Base-by-base conservation (phyloP, 2,329 filamentous ascomycete genomes). In the Ilyonectria mors-panacis region DNA sequence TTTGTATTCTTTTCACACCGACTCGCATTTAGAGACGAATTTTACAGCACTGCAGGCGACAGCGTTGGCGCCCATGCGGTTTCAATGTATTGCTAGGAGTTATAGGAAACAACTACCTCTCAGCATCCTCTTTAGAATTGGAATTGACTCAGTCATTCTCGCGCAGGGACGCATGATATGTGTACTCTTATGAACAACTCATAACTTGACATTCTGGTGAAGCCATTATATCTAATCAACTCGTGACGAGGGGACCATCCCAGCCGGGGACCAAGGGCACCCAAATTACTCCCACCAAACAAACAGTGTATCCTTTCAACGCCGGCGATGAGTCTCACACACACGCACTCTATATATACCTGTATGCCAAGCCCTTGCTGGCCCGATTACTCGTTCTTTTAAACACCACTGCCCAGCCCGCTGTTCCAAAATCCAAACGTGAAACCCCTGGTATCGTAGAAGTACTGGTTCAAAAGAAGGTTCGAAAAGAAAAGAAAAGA, bases 391-490 rank as follows among this genome's bases (percentile, higher is more conserved):
- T 66, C 57, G 44, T 63, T 67, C 63, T 70, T 67, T 67, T 66
- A 53, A 61, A 59, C 53, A 50, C 45, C 69, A 28, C 69, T 45
- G 59, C 53, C 47, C 62, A 64, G 23, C 59, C 67, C 61, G 59
- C 63, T 50, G 63, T 63, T 57, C 63, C 59, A 30, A 58, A 72
- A 54, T 50, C 48, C 48, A 64, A 67, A 67, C 66, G 51, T 75
- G 51, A 69, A 68, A 65, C 65, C 74, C 70, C 59, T 76, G 72
- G 73, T 77, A 77, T 77, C 74, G 70, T 60, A 59, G 53, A 72
- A 68, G 51, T 63, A 48, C 42, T 47, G 47, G 28, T 62, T 62
- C 56, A 67, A 71, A 70, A 44, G 66, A 63, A 55, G 48, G 59
- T 73, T 59, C 57, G 63, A 57, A 72, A 64, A 66, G 30, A 61